A percentile compares a stretch with the other conserved stretches of the same genome.
phyloP scores from a whole-genome alignment of 495 filamentous ascomycete genomes.

The Terfezia boudieri region DNA sequence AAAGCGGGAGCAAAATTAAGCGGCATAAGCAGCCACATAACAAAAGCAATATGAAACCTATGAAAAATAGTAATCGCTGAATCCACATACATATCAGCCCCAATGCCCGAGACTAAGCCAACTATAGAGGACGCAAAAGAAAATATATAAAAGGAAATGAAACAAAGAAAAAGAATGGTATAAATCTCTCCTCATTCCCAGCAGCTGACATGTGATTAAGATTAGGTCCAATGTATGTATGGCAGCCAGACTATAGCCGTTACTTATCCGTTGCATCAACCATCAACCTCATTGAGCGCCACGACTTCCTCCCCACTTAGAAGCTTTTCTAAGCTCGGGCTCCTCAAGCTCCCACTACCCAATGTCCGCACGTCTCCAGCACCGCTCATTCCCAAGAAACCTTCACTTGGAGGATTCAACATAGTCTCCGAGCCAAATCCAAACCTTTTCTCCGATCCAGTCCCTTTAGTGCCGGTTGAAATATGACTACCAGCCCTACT shows the following conservation, averaged over 20 bases:
- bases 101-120: too few relatives aligned
- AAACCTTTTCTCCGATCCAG: neutral
- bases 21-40: too few relatives aligned
- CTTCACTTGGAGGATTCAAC: neutral
- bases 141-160: too few relatives aligned
- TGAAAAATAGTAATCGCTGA: too few relatives aligned
- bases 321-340: neutral
- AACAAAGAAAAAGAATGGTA: too few relatives aligned
- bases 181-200: too few relatives aligned
- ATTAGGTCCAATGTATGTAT: too few relatives aligned
- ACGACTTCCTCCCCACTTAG: neutral
- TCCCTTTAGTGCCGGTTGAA: neutral
- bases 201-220: too few relatives aligned
- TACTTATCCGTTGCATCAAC: neutral
- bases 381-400: neutral
- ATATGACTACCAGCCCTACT: neutral
- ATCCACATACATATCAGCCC: too few relatives aligned
- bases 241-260: neutral
- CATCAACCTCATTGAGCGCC: neutral
- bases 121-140: too few relatives aligned
- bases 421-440: neutral
- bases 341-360: neutral
- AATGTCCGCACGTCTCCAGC: neutral
- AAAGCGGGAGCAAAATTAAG: too few relatives aligned
- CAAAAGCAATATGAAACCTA: too few relatives aligned